Evolutionary conservation across 768 basidiomycete species (phyloP).

Genomic region (Mrakia frigida): DNA sequence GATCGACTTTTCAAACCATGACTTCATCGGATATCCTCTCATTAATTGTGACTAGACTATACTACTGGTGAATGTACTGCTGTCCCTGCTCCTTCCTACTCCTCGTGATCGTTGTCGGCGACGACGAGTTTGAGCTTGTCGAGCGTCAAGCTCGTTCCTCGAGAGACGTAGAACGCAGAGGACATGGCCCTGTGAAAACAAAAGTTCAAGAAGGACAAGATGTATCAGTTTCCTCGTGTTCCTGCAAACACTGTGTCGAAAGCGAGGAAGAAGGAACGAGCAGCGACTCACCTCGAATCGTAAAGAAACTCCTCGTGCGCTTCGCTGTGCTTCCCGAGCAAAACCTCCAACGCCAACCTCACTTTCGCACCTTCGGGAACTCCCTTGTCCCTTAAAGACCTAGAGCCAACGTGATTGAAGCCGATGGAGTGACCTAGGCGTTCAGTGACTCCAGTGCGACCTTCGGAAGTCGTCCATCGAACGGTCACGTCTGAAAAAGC

Average conservation of each 20-base stretch:
- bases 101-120: not conserved
- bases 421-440: not conserved
- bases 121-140: not conserved
- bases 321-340: not conserved
- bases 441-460: not conserved
- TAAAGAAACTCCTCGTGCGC: slow-evolving; percentile 3
- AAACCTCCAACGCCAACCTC: not conserved
- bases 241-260: not conserved
- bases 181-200: not conserved
- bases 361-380: not conserved
- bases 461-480: not conserved
- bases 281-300: slow-evolving; percentile 1
- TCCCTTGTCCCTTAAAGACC: slow-evolving; percentile 9
- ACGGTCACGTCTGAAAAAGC: not conserved
- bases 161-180: not conserved
- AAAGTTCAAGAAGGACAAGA: not conserved
- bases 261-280: not conserved
- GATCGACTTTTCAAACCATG: too few relatives aligned
- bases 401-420: not conserved
- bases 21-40: too few relatives aligned
- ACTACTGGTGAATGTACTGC: not conserved
- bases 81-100: not conserved
- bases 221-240: not conserved
- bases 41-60: not conserved
- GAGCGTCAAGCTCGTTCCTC: not conserved